A percentile compares a stretch with the other conserved stretches of the same genome.
phyloP scores from a whole-genome alignment of 2,329 filamentous ascomycete genomes.

The Cyclaneusma minus region DNA sequence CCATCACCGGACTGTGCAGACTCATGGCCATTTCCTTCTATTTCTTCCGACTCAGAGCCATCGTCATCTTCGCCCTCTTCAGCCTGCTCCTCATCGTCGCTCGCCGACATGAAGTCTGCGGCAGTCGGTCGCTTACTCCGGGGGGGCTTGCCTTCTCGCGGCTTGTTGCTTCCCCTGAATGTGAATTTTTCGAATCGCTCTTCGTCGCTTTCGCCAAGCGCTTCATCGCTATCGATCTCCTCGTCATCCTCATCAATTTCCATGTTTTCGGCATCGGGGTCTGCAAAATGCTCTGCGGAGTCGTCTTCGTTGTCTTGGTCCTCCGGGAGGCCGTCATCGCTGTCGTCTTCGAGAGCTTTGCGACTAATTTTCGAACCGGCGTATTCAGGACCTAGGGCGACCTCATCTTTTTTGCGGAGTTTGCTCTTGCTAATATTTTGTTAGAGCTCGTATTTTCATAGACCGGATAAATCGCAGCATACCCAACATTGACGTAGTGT shows the following conservation, averaged over 20 bases:
- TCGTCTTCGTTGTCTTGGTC: constrained; percentile 35
- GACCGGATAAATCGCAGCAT: constrained; percentile 12
- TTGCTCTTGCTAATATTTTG: constrained; percentile 52
- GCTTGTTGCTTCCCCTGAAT: constrained; percentile 42
- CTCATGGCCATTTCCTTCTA: constrained; percentile 17
- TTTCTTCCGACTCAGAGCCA: constrained; percentile 19
- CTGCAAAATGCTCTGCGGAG: constrained; percentile 22
- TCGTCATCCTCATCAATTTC: constrained; percentile 37
- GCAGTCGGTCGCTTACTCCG: constrained; percentile 28
- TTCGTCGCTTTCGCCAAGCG: constrained; percentile 72
- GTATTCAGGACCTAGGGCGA: constrained; percentile 65
- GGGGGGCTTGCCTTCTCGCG: constrained; percentile 19
- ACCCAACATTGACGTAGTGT: constrained; percentile 71
- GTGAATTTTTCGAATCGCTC: constrained; percentile 65
- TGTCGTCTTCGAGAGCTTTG: constrained; percentile 39
- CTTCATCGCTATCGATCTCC: constrained; percentile 50
- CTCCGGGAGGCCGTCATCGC: constrained; percentile 36
- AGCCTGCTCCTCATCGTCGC: constrained; percentile 20
- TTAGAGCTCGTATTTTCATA: constrained; percentile 2
- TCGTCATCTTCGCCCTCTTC: constrained; percentile 17
- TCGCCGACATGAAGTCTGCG: constrained; percentile 38
- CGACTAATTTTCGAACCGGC: constrained; percentile 62
- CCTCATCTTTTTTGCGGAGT: constrained; percentile 55
- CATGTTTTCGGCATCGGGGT: constrained; percentile 39
- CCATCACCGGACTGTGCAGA: constrained; percentile 19